Evolutionary conservation across 2,329 filamentous ascomycete genomes (phyloP).

Genomic region (Botrytis porri): DNA sequence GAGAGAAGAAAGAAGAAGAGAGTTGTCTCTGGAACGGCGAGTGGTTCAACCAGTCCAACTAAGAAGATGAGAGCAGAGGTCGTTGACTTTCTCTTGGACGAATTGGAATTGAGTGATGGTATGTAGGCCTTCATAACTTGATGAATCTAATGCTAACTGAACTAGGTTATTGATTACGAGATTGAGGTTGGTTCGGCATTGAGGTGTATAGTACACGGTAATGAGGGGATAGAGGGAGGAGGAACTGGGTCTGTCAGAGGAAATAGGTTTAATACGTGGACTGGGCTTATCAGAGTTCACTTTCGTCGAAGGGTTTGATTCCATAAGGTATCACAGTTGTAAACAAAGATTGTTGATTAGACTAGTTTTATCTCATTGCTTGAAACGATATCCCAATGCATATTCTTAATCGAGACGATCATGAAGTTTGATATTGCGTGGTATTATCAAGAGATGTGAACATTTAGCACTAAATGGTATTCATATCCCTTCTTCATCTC

Average conservation of each 20-base stretch:
- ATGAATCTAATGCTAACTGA: neutral
- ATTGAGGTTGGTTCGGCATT: neutral
- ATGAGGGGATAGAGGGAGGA: neutral
- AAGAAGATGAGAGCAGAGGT: neutral
- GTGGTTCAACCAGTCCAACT: neutral
- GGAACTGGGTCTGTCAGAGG: neutral
- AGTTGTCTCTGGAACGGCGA: neutral
- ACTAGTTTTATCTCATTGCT: neutral
- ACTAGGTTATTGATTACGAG: neutral
- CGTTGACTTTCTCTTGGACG: too few relatives aligned
- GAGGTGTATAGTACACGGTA: neutral
- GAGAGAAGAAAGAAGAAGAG: conserved; percentile 5
- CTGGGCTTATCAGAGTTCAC: neutral
- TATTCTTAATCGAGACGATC: neutral
- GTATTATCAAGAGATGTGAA: neutral
- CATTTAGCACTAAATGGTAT: neutral
- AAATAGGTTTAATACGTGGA: neutral
- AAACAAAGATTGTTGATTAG: neutral
- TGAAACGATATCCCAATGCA: neutral
- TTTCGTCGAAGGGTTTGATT: neutral
- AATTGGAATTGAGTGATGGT: neutral
- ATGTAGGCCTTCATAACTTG: neutral
- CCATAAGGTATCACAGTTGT: neutral
- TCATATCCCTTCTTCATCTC: neutral
- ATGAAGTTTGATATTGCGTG: neutral